Evolutionary conservation across 176 grass and related monocot species (phyloP), one percentile per base, ranked within the genome.

Genomic region (Hsuehochloa calcarea): DNA sequence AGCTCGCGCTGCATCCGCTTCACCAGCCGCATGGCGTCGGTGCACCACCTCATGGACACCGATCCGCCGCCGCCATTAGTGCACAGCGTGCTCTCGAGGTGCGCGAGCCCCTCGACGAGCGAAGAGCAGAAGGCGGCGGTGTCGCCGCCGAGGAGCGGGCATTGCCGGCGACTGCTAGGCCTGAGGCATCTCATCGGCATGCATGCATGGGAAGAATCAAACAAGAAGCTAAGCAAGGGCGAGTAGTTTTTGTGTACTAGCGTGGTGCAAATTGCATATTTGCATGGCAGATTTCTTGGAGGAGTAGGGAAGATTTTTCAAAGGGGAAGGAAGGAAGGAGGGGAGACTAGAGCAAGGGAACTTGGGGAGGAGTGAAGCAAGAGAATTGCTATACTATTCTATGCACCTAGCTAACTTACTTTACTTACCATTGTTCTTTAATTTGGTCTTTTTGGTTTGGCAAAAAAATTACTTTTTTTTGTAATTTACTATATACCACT

Each of bases 1-100:
- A 98, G 84, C 27, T 93, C 90, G 0, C 55, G 63, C 88, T 98
- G 96, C 96, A 98, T 95, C 83, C 85, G 89, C 89, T 92, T 98
- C 64, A 98, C 77, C 26, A 98, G 58, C n/a, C 77, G 65, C 93
- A 98, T 89, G 54, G 87, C 96, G 54, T 95, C 89, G 5, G 85
- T 71, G 39, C 89, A 95, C 96, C 96, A 98, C 80, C 85, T 85
- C 73, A 98, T 87, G 35, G 93, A 94, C 59, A 98, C 76, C 13
- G 80, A 9, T 13, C 43, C 61, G 0, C 82, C 70, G 8, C 41
- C 66, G 43, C 6, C 56, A 4, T 26, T 47, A 3, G 47, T 84
- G 41, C 65, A 79, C 65, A 98, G 66, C 47, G 91, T 79, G 75
- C 83, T 62, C 59, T 92, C 89, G 1, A 98, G 93, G 41, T 74